phyloP scores from a whole-genome alignment of 176 grass and related monocot genomes.

The Metroxylon sagu region DNA sequence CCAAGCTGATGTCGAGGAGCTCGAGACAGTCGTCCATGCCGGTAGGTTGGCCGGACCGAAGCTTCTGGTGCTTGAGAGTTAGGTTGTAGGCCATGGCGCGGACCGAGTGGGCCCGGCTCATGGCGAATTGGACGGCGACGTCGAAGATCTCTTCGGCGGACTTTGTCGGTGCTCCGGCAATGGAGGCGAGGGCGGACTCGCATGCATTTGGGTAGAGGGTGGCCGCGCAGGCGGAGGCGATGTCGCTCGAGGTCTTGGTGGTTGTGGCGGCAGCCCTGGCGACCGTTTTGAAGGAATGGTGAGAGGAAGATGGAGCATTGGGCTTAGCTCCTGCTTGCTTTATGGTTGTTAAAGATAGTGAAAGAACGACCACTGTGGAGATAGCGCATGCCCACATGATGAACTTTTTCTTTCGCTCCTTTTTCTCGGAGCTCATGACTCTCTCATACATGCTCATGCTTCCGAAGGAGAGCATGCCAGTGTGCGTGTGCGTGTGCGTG shows the following conservation, averaged over 20 bases:
- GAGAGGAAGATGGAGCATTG: background rate
- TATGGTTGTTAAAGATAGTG: background rate
- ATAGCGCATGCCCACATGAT: slow-evolving; percentile 20
- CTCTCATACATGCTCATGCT: background rate
- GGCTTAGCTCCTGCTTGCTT: background rate
- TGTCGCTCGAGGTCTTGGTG: background rate
- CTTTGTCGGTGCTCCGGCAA: background rate
- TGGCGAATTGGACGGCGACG: slow-evolving; percentile 66
- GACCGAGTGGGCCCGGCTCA: slow-evolving; percentile 34
- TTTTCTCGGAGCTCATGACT: background rate
- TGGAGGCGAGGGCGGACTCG: slow-evolving; percentile 38
- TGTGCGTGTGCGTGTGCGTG: too few species aligned
- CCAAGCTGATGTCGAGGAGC: slow-evolving; percentile 59
- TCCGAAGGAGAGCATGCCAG: background rate
- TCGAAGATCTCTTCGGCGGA: slow-evolving; percentile 27
- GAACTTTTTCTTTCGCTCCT: slow-evolving; percentile 6
- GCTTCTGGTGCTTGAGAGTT: slow-evolving; percentile 10
- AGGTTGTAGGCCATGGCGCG: slow-evolving; percentile 48
- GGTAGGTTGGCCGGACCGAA: background rate
- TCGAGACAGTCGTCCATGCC: slow-evolving; percentile 59
- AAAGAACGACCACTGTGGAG: slow-evolving; percentile 16
- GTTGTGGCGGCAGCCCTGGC: background rate
- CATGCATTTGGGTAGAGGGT: slow-evolving; percentile 57
- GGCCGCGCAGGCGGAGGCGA: slow-evolving; percentile 36
- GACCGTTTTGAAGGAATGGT: background rate